These are phyloP conservation scores for Fusarium duplospermum DNA, from an alignment of 2,329 filamentous ascomycete species.

Conservation along the genomic window DNA sequence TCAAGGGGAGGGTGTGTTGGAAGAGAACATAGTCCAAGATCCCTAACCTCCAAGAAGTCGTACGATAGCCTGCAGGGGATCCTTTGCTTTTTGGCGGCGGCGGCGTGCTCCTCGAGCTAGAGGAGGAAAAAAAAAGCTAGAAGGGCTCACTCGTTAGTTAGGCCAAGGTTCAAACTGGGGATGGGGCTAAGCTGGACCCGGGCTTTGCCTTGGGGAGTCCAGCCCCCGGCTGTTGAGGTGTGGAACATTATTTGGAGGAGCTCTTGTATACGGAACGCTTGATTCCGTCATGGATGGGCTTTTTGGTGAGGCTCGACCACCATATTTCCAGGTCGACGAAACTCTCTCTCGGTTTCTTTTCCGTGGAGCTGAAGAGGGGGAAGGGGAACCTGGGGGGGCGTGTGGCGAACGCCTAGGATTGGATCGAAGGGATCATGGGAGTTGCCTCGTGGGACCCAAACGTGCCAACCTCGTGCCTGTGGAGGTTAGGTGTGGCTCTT, in stretches of 20 bases:
- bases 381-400: not conserved
- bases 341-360: not conserved
- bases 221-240: not conserved
- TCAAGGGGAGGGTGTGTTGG: constrained; percentile 16
- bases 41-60: constrained; percentile 38
- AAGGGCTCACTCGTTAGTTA: not conserved
- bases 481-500: not conserved
- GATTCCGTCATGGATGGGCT: constrained; percentile 1
- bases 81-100: constrained; percentile 25
- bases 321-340: not conserved
- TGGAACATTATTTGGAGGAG: not conserved
- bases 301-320: not conserved
- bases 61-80: constrained; percentile 38
- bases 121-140: not conserved
- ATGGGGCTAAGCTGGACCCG: constrained; percentile 18
- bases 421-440: not conserved
- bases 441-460: constrained; percentile 4
- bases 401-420: not conserved
- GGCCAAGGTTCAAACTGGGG: not conserved
- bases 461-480: constrained; percentile 1
- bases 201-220: constrained; percentile 11
- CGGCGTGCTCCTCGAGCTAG: constrained; percentile 23
- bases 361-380: not conserved
- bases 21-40: constrained; percentile 11
- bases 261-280: constrained; percentile 2